Evolutionary conservation across 2,329 filamentous ascomycete species (phyloP).

Genomic region (Endoconidiophora laricicola): DNA sequence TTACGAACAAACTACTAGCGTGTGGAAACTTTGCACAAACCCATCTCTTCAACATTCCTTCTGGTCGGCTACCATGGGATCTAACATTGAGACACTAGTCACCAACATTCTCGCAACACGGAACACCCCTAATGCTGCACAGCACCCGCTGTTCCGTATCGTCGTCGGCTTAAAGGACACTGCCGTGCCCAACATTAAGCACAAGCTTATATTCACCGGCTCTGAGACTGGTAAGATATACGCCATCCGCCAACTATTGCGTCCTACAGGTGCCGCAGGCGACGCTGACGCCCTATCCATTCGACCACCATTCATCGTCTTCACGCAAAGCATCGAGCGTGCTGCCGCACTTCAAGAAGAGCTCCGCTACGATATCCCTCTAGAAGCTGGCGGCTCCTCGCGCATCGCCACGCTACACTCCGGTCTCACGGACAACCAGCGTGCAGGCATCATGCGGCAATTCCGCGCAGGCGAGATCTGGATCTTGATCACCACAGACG

Average conservation of each 20-base stretch:
- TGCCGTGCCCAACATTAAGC: slow-evolving; percentile 78
- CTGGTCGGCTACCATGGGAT: slow-evolving; percentile 96
- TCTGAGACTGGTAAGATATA: slow-evolving; percentile 89
- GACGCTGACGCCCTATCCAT: slow-evolving; percentile 40
- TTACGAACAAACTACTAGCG: slow-evolving; percentile 66
- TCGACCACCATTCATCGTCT: slow-evolving; percentile 81
- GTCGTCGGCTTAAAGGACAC: slow-evolving; percentile 96
- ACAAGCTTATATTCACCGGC: slow-evolving; percentile 78
- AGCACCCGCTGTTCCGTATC: slow-evolving; percentile 53
- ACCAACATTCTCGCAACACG: slow-evolving; percentile 47
- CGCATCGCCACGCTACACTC: slow-evolving; percentile 85
- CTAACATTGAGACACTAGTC: slow-evolving; percentile 69
- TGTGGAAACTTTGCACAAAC: slow-evolving; percentile 67
- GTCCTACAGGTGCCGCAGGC: slow-evolving; percentile 35
- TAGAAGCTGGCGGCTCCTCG: slow-evolving; percentile 66
- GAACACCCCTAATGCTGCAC: slow-evolving; percentile 9
- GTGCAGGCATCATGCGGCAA: slow-evolving; percentile 67
- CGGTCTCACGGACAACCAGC: slow-evolving; percentile 57
- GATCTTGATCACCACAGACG: slow-evolving; percentile 90
- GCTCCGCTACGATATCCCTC: slow-evolving; percentile 83
- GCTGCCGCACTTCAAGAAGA: slow-evolving; percentile 78
- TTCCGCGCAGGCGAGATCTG: slow-evolving; percentile 89
- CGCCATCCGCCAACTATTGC: slow-evolving; percentile 74
- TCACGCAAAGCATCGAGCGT: slow-evolving; percentile 88
- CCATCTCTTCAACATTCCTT: slow-evolving; percentile 57